phyloP scores from a whole-genome alignment of 148 eudicot genomes.

The Vaccinium macrocarpon region DNA sequence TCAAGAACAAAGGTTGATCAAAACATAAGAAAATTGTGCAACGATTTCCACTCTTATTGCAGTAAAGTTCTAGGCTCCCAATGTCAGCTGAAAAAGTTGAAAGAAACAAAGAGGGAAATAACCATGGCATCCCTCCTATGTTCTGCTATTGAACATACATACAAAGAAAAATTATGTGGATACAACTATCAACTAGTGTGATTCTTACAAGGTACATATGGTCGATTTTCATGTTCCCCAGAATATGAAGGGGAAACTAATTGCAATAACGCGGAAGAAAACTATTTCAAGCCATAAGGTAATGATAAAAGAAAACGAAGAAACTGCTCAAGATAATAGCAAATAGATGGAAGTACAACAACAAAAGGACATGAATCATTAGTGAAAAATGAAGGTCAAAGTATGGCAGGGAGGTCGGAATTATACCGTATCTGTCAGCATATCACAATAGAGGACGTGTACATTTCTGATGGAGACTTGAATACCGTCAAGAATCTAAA shows the following conservation, averaged over 20 bases:
- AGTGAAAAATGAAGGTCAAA: not conserved
- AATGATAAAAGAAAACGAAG: conserved; percentile 7
- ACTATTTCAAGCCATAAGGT: not conserved
- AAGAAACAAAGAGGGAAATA: not conserved
- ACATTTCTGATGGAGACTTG: conserved; percentile 87
- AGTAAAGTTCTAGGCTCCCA: not conserved
- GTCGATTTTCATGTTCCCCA: not conserved
- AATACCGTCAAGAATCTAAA: conserved; percentile 85
- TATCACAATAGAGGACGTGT: conserved; percentile 64
- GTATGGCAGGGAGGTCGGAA: conserved; percentile 2
- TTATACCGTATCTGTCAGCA: conserved; percentile 54
- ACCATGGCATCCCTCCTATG: not conserved
- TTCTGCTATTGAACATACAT: not conserved
- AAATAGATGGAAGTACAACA: not conserved
- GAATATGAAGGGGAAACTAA: not conserved
- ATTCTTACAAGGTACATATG: not conserved
- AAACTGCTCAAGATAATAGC: not conserved
- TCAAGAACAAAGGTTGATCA: conserved; percentile 12
- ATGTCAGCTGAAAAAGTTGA: not conserved
- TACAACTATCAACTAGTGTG: not conserved
- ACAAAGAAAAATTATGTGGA: not conserved
- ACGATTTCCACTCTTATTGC: not conserved
- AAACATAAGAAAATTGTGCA: not conserved
- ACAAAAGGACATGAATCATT: not conserved
- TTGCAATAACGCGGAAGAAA: not conserved